These are phyloP conservation scores for Puccinia brachypodii DNA, from an alignment of 1,284 basidiomycete genomes.

Conservation along the genomic window DNA sequence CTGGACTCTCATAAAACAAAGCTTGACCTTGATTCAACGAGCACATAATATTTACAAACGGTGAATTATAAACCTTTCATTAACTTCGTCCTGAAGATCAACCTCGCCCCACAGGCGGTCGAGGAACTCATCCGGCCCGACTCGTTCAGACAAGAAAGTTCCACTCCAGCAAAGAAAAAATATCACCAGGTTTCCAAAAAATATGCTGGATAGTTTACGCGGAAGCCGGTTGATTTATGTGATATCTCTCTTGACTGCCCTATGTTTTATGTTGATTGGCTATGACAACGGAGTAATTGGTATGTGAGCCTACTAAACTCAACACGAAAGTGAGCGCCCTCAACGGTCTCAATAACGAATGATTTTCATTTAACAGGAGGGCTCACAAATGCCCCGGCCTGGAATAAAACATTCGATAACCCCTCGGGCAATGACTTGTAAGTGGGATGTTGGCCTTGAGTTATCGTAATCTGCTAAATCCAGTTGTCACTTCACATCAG, in stretches of 20 bases:
- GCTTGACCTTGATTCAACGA: neutral
- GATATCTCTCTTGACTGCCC: constrained; percentile 52
- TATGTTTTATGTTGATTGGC: constrained; percentile 56
- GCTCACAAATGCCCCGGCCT: constrained; percentile 35
- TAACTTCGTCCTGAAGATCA: no score
- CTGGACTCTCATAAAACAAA: neutral
- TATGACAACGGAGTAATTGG: constrained; percentile 49
- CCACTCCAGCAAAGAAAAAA: neutral
- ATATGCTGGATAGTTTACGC: neutral
- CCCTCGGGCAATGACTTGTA: constrained; percentile 32
- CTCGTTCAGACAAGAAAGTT: neutral
- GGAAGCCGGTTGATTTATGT: constrained; percentile 27
- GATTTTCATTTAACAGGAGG: constrained; percentile 23
- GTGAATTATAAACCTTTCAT: neutral
- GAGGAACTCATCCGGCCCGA: neutral
- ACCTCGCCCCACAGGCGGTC: neutral
- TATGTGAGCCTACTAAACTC: neutral
- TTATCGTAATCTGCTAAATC: neutral
- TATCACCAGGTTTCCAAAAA: neutral
- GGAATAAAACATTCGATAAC: constrained; percentile 32
- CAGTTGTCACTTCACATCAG: constrained; percentile 47
- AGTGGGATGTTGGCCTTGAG: neutral
- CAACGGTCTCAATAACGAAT: neutral
- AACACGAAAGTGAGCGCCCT: neutral
- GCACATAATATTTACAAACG: neutral